Conservation (phyloP, 768 basidiomycete genomes). For the Leccinum variicolor region DNA sequence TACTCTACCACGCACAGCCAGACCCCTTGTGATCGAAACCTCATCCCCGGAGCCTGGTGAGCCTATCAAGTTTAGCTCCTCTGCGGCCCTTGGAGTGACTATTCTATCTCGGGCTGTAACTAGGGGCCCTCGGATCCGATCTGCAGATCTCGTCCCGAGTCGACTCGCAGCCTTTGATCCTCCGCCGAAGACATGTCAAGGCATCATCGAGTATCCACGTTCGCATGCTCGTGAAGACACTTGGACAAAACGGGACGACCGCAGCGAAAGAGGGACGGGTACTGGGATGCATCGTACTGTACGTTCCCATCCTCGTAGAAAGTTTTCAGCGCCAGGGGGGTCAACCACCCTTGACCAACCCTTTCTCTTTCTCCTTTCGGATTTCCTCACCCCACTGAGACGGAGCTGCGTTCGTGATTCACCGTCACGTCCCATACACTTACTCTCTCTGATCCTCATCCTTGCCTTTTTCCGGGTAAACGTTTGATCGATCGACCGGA, state of each 20-base stretch:
- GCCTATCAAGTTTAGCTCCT: not conserved
- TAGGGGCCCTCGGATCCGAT: not conserved
- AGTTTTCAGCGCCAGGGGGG: not conserved
- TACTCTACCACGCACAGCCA: not conserved
- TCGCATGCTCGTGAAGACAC: not conserved
- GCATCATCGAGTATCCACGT: not conserved
- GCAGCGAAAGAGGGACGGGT: not conserved
- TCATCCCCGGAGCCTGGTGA: not conserved
- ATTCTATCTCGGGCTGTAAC: not conserved
- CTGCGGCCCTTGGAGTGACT: not conserved
- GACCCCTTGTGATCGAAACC: not conserved
- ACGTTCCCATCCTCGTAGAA: not conserved
- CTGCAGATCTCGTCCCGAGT: not conserved
- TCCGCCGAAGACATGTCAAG: not conserved
- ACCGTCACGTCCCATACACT: not conserved
- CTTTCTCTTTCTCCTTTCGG: not conserved
- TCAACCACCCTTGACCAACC: not conserved
- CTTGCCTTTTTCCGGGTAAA: not conserved
- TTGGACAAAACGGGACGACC: not conserved
- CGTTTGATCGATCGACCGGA: not conserved
- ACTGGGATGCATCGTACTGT: not conserved
- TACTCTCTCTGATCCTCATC: not conserved
- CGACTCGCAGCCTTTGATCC: not conserved
- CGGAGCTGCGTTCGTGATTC: not conserved
- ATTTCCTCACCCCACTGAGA: not conserved